A percentile compares a stretch with the other conserved stretches of the same genome.
phyloP scores from a whole-genome alignment of 768 basidiomycete genomes.

The Rhodotorula paludigena region DNA sequence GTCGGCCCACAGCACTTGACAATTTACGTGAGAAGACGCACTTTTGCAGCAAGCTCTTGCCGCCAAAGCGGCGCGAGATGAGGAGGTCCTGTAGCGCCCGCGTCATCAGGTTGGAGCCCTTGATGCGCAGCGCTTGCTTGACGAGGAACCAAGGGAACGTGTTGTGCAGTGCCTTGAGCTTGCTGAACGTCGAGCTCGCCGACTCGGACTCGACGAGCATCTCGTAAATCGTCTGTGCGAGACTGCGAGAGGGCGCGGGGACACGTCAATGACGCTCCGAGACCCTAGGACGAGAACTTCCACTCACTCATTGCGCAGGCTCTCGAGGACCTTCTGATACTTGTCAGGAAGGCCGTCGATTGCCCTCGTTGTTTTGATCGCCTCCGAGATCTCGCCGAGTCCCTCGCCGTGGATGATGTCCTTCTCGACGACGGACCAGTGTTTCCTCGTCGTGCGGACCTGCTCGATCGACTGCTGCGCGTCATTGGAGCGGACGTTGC shows the following conservation, averaged over 20 bases:
- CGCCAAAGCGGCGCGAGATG: slow-evolving; percentile 13
- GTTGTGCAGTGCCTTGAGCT: slow-evolving; percentile 24
- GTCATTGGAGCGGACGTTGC: slow-evolving; percentile 11
- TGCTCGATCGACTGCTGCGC: slow-evolving; percentile 17
- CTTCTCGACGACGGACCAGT: slow-evolving; percentile 14
- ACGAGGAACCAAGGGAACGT: slow-evolving; percentile 34
- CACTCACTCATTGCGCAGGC: slow-evolving; percentile 14
- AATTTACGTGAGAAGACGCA: background rate
- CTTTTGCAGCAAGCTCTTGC: slow-evolving; percentile 28
- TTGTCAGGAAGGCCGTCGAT: slow-evolving; percentile 25
- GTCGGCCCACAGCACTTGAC: background rate
- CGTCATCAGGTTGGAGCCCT: slow-evolving; percentile 20
- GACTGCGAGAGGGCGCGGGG: background rate
- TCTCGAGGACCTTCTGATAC: slow-evolving; percentile 24
- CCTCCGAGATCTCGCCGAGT: slow-evolving; percentile 21
- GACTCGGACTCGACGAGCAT: slow-evolving; percentile 4
- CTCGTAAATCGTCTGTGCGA: slow-evolving; percentile 25
- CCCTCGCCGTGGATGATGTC: slow-evolving; percentile 34
- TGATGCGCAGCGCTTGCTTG: slow-evolving; percentile 17
- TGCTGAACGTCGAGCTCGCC: slow-evolving; percentile 13
- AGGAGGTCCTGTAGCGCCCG: slow-evolving; percentile 27
- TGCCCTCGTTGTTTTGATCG: background rate
- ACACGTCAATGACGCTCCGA: no score
- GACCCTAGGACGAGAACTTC: no score
- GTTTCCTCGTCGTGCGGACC: slow-evolving; percentile 5